phyloP scores from a whole-genome alignment of 495 filamentous ascomycete genomes.

The Penicillium daleae region DNA sequence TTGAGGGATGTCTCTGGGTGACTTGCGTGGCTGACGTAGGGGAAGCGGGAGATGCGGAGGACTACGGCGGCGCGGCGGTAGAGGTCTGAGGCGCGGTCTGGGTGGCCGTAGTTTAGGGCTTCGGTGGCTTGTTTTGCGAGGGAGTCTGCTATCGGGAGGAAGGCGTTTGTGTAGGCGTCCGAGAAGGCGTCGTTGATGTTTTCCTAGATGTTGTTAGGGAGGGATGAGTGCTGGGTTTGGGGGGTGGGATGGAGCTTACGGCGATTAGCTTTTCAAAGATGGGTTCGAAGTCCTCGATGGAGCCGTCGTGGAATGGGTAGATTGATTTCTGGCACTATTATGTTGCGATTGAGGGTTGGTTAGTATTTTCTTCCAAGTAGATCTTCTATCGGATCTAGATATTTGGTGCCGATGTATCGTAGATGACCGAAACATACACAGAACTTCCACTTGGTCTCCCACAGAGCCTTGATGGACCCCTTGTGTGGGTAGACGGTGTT shows the following conservation, averaged over 20 bases:
- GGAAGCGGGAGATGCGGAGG: conserved; percentile 76
- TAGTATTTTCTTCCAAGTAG: conserved; percentile 8
- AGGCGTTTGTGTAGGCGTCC: conserved; percentile 64
- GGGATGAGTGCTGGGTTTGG: background rate
- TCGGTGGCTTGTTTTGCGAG: conserved; percentile 55
- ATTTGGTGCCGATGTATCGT: background rate
- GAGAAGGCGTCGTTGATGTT: conserved; percentile 67
- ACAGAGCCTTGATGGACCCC: conserved; percentile 70
- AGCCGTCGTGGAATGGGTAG: conserved; percentile 80
- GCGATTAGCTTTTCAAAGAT: conserved; percentile 66
- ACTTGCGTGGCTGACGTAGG: conserved; percentile 58
- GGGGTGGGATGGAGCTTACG: conserved; percentile 35
- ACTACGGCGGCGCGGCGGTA: conserved; percentile 73
- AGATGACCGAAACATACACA: conserved; percentile 51
- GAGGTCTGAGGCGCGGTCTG: conserved; percentile 57
- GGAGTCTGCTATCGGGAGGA: conserved; percentile 58
- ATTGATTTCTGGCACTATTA: conserved; percentile 62
- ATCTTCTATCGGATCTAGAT: background rate
- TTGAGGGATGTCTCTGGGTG: conserved; percentile 49
- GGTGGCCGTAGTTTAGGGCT: conserved; percentile 47
- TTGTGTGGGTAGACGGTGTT: conserved; percentile 60
- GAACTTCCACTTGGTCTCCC: conserved; percentile 81
- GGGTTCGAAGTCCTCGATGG: conserved; percentile 71
- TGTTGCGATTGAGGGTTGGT: conserved; percentile 5
- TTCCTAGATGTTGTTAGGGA: conserved; percentile 35